Percentiles rank a stretch among this genome's conserved stretches.
phyloP scores from a whole-genome alignment of 2,329 filamentous ascomycete species.

The Colletotrichum paranaense region DNA sequence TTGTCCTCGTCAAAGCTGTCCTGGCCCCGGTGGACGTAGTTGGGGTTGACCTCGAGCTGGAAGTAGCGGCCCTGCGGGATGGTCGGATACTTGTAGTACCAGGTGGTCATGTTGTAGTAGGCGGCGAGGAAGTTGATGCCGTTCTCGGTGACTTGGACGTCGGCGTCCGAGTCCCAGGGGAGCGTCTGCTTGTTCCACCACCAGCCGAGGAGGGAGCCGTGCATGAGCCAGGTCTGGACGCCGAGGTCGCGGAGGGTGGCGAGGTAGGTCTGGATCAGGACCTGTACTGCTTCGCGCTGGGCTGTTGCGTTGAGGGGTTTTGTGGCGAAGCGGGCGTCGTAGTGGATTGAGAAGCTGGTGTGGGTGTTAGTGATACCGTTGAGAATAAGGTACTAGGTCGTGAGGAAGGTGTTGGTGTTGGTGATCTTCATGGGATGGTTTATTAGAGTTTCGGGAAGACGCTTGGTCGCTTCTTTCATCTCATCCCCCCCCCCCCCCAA shows the following conservation, averaged over 20 bases:
- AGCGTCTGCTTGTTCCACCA: constrained; percentile 83
- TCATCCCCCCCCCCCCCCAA: neutral
- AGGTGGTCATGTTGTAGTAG: constrained; percentile 71
- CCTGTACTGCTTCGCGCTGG: constrained; percentile 69
- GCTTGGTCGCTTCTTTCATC: neutral
- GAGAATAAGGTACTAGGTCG: neutral
- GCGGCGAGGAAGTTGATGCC: constrained; percentile 75
- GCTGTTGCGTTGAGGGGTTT: constrained; percentile 61
- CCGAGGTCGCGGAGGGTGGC: constrained; percentile 73
- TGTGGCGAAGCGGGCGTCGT: constrained; percentile 53
- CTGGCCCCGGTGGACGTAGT: constrained; percentile 47
- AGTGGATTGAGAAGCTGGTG: constrained; percentile 45
- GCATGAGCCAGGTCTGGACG: constrained; percentile 85
- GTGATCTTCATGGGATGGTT: neutral
- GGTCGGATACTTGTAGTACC: constrained; percentile 54
- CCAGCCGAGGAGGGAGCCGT: constrained; percentile 87
- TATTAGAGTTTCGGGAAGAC: neutral
- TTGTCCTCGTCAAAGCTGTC: constrained; percentile 47
- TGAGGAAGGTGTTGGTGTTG: neutral
- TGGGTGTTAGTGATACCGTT: neutral
- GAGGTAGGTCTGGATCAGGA: constrained; percentile 79
- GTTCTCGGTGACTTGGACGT: constrained; percentile 76
- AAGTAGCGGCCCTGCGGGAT: constrained; percentile 55
- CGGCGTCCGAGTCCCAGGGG: constrained; percentile 82
- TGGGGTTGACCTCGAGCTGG: constrained; percentile 61